phyloP scores from a whole-genome alignment of 2,329 filamentous ascomycete genomes.

The Fusarium mexicanum region DNA sequence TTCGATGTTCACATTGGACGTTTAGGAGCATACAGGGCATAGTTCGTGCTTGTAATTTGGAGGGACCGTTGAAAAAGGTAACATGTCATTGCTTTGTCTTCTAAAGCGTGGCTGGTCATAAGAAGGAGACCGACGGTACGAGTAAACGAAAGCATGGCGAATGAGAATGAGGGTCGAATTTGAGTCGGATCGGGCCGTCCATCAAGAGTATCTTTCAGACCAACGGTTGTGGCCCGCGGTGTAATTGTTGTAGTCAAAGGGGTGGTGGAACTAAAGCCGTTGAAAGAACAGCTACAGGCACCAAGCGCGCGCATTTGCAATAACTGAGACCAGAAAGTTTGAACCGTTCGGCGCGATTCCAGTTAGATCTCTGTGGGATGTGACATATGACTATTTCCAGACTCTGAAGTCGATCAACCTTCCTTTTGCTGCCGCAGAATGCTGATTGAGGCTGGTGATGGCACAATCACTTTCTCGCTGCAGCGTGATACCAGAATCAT shows the following conservation, averaged over 20 bases:
- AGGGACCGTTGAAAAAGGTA: conserved; percentile 4
- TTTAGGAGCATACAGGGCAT: conserved; percentile 5
- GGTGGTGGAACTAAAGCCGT: conserved; percentile 40
- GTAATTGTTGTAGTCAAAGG: conserved; percentile 33
- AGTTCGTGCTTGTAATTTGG: conserved; percentile 5
- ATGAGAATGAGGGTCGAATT: conserved; percentile 31
- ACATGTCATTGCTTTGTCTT: conserved; percentile 25
- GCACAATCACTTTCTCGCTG: conserved; percentile 15
- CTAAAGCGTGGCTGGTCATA: conserved; percentile 11
- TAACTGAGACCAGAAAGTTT: conserved; percentile 19
- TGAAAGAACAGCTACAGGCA: conserved; percentile 26
- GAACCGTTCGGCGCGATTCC: conserved; percentile 38
- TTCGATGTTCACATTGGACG: conserved; percentile 14
- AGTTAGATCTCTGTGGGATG: conserved; percentile 59
- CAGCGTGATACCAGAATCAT: conserved; percentile 29
- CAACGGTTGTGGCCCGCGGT: conserved; percentile 29
- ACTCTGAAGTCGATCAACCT: conserved; percentile 40
- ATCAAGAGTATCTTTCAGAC: conserved; percentile 25
- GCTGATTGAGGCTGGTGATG: conserved; percentile 23
- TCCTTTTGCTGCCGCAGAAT: conserved; percentile 12
- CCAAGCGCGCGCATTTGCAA: conserved; percentile 30
- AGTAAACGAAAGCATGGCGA: conserved; percentile 38
- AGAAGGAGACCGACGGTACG: conserved; percentile 14
- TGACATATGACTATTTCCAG: conserved; percentile 60
- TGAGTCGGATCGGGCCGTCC: conserved; percentile 45